Base-by-base conservation (phyloP, 2,329 filamentous ascomycete species). In the Aspergillus ruber region DNA sequence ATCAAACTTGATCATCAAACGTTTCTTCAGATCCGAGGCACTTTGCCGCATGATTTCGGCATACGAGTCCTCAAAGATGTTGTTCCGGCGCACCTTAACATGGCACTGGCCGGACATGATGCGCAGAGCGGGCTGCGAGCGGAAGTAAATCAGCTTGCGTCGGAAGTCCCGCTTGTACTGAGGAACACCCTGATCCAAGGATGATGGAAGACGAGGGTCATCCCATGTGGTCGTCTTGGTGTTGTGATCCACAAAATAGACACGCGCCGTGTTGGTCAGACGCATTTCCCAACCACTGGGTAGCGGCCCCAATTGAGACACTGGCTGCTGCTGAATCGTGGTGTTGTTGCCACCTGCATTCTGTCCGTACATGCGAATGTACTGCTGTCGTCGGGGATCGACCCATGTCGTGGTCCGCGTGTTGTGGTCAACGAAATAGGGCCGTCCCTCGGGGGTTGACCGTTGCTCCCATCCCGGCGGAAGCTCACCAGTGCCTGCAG, bases 181-280 rank as follows among this genome's bases (percentile, higher is more conserved):
- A 45, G 93, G 93, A 44, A 98, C 93, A 52, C 96, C 96, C 72
- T 98, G 93, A 61, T 98, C 93, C 52, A 98, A 76, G 1, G 93
- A 97, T 2, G 91, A 97, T 20, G 93, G 93, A 57, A 98, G 75
- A 63, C 93, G 83, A 32, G 93, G 93, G 63, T 98, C 93, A 64
- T 98, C 93, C 93, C 93, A 98, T 1, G 93, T 98, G 3, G 93
- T 98, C 0, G 93, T 98, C 77, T 98, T 98, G 40, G 93, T 98
- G 73, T 98, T 98, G 74, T 98, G 93, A 63, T 98, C 93, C 40
- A 98, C 93, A 69, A 98, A 98, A 73, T 98, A 98, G 13, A 98
- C 93, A 50, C 93, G 82, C 23, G 93, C 93, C 12, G 93, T 98
- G 70, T 98, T 97, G 45, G 93, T 98, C 44, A 98, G 83, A 51